A percentile compares a stretch with the other conserved stretches of the same genome.
Conservation (phyloP, 108 stramenopile species). For the Poteriospumella lacustris region DNA sequence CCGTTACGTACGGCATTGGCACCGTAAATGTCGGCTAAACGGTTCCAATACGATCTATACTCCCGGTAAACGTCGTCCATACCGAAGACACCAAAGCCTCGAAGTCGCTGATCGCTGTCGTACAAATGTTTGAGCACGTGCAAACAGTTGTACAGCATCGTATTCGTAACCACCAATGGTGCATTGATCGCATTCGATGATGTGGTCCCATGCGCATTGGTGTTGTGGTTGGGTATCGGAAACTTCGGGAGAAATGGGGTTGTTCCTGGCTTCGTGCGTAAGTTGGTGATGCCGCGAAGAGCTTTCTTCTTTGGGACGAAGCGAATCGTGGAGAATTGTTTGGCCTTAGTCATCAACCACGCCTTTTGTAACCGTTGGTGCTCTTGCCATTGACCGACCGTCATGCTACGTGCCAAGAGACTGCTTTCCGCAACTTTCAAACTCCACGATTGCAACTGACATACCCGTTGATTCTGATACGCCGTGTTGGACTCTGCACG, state of each 20-base stretch:
- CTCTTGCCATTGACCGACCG: not conserved
- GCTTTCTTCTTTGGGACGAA: slow-evolving; percentile 9
- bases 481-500: no score
- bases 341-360: not conserved
- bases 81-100: not conserved
- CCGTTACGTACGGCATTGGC: not conserved
- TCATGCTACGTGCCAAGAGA: no score
- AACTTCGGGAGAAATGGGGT: no score
- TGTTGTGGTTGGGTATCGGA: not conserved
- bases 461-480: no score
- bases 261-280: not conserved
- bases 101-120: not conserved
- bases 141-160: not conserved
- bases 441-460: no score
- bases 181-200: not conserved
- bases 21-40: not conserved
- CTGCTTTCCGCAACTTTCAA: no score
- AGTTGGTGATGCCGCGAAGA: not conserved
- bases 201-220: not conserved
- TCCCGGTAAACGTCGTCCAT: not conserved
- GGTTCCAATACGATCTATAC: not conserved
- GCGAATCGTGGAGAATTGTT: not conserved
- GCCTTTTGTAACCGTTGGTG: not conserved
- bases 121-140: not conserved
- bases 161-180: no score